A percentile compares a stretch with the other conserved stretches of the same genome.
phyloP scores from a whole-genome alignment of 2,329 filamentous ascomycete genomes.

The Penicillium sp. region DNA sequence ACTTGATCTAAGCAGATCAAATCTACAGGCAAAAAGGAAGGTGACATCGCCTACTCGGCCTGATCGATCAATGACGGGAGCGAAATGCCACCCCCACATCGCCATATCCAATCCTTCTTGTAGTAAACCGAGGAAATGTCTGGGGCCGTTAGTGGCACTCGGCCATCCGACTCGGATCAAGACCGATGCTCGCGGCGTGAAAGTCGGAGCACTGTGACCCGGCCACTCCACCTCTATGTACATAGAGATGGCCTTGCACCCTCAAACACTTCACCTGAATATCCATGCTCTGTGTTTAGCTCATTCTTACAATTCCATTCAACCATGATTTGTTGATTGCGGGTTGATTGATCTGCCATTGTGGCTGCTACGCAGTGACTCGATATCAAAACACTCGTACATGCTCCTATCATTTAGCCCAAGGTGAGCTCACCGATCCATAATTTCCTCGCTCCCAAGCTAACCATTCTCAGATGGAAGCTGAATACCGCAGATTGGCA shows the following conservation, averaged over 20 bases:
- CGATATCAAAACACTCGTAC: neutral
- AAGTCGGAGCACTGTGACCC: slow-evolving; percentile 28
- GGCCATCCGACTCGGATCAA: slow-evolving; percentile 12
- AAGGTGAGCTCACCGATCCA: neutral
- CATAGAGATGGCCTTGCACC: slow-evolving; percentile 6
- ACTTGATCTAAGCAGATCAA: neutral
- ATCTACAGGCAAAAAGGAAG: neutral
- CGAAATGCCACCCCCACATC: neutral
- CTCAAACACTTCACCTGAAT: neutral
- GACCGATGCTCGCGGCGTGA: slow-evolving; percentile 4
- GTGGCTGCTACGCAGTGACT: slow-evolving; percentile 1
- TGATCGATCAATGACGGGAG: slow-evolving; percentile 4
- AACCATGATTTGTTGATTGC: slow-evolving; percentile 6
- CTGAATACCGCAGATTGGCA: slow-evolving; percentile 20
- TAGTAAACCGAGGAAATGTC: neutral
- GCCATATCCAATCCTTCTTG: neutral
- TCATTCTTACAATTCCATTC: neutral
- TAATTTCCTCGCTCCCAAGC: neutral
- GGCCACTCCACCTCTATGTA: slow-evolving; percentile 11
- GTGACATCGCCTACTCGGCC: slow-evolving; percentile 4
- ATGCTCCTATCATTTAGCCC: neutral
- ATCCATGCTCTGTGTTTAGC: neutral
- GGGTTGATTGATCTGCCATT: neutral
- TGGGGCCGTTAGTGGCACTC: neutral
- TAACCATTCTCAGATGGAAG: slow-evolving; percentile 18